These are phyloP conservation scores for Conringia planisiliqua DNA, from an alignment of 345 rosid genomes.

Conservation along the genomic window DNA sequence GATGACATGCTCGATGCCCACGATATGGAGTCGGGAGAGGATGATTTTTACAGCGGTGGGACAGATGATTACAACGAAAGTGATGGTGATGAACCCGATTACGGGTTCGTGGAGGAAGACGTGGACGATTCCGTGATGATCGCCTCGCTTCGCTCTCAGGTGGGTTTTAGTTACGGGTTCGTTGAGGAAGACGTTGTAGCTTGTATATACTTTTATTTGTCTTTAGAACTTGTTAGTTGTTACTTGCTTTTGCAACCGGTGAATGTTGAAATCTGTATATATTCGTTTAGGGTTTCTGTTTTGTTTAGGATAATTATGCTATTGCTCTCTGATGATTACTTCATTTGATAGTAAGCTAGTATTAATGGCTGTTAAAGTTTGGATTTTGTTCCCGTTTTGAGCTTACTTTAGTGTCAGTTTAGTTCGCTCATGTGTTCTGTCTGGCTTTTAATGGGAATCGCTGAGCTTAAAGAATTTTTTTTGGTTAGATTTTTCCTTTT, in stretches of 20 bases:
- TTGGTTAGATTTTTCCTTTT: background rate
- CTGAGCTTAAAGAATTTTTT: background rate
- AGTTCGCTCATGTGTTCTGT: background rate
- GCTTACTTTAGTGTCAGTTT: background rate
- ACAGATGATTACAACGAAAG: constrained; percentile 56
- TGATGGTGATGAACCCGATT: constrained; percentile 42
- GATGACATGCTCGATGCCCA: constrained; percentile 69
- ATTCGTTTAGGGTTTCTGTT: background rate
- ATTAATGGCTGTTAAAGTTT: constrained; percentile 7
- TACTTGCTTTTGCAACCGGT: background rate
- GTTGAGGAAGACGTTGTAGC: background rate
- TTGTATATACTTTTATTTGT: background rate
- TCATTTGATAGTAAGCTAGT: background rate
- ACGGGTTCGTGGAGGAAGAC: constrained; percentile 52
- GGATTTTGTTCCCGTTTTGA: background rate
- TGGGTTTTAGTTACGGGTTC: background rate
- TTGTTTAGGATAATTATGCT: background rate
- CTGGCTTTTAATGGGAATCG: background rate
- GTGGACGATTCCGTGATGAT: constrained; percentile 45
- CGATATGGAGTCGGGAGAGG: constrained; percentile 62
- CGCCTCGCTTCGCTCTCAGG: constrained; percentile 55
- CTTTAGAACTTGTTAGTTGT: background rate
- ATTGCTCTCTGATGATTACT: constrained; percentile 2
- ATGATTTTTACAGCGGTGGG: constrained; percentile 69
- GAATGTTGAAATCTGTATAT: background rate